phyloP scores from a whole-genome alignment of 495 filamentous ascomycete genomes.

The Lepidopterella palustris region DNA sequence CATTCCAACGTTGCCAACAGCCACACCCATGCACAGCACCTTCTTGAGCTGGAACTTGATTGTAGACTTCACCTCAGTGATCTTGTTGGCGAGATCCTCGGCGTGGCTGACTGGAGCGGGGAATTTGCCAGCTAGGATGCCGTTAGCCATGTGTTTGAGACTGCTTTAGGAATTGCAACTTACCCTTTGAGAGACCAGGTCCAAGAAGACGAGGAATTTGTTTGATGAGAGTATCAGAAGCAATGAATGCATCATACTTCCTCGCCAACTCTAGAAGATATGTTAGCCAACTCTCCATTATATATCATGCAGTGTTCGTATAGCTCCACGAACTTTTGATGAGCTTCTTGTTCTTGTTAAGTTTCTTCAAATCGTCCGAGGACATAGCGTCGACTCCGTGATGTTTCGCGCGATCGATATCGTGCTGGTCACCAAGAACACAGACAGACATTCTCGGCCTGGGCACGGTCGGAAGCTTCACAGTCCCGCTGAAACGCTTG shows the following conservation, averaged over 20 bases:
- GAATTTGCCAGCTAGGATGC: conserved; percentile 85
- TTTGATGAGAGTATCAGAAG: conserved; percentile 94
- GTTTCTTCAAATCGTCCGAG: conserved; percentile 97
- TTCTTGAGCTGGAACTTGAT: conserved; percentile 99
- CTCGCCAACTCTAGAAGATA: conserved; percentile 66
- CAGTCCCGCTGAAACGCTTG: conserved; percentile 99
- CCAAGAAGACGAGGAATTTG: conserved; percentile 99
- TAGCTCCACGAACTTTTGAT: conserved; percentile 69
- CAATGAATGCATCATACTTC: conserved; percentile 99
- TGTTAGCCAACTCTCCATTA: neutral
- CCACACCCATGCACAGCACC: conserved; percentile 98
- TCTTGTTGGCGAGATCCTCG: conserved; percentile 87
- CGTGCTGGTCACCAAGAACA: conserved; percentile 97
- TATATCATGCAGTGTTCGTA: neutral
- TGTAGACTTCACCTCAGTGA: conserved; percentile 98
- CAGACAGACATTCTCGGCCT: conserved; percentile 91
- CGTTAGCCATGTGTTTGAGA: conserved; percentile 13
- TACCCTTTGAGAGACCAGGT: conserved; percentile 96
- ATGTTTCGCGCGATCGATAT: conserved; percentile 99
- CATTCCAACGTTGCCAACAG: conserved; percentile 97
- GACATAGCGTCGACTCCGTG: conserved; percentile 96
- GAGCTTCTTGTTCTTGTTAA: conserved; percentile 99
- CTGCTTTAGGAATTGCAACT: conserved; percentile 27
- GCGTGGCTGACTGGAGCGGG: conserved; percentile 92
- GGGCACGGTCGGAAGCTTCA: conserved; percentile 84